Evolutionary conservation across 129 eudicot genomes (phyloP).

Genomic region (Sambucus nigra): DNA sequence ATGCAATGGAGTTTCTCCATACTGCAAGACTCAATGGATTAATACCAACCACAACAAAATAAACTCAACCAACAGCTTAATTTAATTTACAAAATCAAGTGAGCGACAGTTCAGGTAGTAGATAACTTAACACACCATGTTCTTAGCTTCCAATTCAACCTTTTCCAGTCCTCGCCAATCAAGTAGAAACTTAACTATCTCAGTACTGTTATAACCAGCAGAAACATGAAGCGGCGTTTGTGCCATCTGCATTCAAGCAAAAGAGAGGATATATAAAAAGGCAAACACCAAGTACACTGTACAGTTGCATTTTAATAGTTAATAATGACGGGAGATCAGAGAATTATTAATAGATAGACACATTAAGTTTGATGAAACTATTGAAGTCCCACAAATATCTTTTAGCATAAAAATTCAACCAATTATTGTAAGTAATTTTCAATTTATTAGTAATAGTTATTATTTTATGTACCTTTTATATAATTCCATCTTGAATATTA

Average conservation of each 20-base stretch:
- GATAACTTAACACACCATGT: constrained; percentile 50
- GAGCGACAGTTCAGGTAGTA: background rate
- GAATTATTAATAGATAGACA: too few species aligned
- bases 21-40: constrained; percentile 29
- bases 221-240: constrained; percentile 95
- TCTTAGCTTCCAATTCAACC: constrained; percentile 85
- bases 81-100: background rate
- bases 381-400: too few species aligned
- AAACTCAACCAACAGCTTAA: background rate
- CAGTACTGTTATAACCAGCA: constrained; percentile 79
- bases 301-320: too few species aligned
- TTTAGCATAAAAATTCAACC: too few species aligned
- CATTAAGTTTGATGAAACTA: too few species aligned
- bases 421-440: too few species aligned
- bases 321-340: too few species aligned
- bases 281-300: background rate
- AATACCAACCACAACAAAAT: constrained; percentile 3
- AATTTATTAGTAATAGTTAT: too few species aligned
- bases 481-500: too few species aligned
- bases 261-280: constrained; percentile 1
- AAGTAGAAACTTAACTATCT: constrained; percentile 60
- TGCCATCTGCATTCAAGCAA: constrained; percentile 62
- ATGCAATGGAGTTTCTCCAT: constrained; percentile 93
- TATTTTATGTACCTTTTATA: too few species aligned
- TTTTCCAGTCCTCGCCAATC: constrained; percentile 64